These are phyloP conservation scores for Westerdykella ornata DNA, from an alignment of 2,329 filamentous ascomycete species.

Conservation along the genomic window DNA sequence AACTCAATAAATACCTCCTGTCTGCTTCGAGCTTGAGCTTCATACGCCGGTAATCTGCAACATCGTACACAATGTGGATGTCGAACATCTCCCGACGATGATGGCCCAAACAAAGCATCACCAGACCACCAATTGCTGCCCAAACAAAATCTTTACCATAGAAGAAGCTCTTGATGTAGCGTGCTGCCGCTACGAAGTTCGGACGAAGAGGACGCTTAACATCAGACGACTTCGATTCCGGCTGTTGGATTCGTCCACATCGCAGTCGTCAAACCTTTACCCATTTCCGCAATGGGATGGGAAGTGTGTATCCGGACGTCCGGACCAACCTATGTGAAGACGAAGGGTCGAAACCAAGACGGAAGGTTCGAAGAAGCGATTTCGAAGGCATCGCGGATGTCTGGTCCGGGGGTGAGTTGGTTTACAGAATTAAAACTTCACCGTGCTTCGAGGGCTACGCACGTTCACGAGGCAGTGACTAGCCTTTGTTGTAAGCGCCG, in stretches of 20 bases:
- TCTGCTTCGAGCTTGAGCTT: conserved; percentile 24
- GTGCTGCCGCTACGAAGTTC: conserved; percentile 27
- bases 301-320: too few species aligned
- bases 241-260: conserved; percentile 19
- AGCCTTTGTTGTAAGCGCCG: too few species aligned
- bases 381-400: too few species aligned
- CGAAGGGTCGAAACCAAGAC: too few species aligned
- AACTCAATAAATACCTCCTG: conserved; percentile 15
- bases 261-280: conserved; percentile 16
- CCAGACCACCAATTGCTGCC: conserved; percentile 25
- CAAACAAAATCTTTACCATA: conserved; percentile 30
- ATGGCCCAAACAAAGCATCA: conserved; percentile 30
- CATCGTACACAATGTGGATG: conserved; percentile 31
- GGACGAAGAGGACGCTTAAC: conserved; percentile 15
- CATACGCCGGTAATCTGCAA: conserved; percentile 24
- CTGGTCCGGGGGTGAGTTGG: too few species aligned
- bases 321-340: too few species aligned
- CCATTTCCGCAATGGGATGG: conserved; percentile 8
- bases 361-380: too few species aligned
- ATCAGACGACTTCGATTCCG: conserved; percentile 17
- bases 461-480: too few species aligned
- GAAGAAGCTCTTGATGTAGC: conserved; percentile 22
- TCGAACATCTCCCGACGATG: conserved; percentile 23
- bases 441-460: too few species aligned
- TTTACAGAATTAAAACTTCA: too few species aligned